These are phyloP conservation scores for Saccharomyces pastorianus DNA, from an alignment of 1,139 yeast species.

Conservation along the genomic window DNA sequence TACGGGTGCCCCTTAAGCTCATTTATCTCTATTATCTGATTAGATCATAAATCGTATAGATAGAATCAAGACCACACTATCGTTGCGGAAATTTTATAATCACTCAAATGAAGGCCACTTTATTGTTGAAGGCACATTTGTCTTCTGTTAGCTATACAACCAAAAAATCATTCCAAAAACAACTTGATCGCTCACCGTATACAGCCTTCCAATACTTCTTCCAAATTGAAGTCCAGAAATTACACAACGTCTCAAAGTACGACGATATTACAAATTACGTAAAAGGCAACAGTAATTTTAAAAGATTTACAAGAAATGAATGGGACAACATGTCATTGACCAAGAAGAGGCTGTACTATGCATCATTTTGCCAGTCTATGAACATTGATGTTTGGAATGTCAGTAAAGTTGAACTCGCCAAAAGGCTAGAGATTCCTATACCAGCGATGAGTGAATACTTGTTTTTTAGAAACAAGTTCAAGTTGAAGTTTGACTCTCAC, in stretches of 20 bases:
- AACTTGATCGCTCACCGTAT: slow-evolving; percentile 11
- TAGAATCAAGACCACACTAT: not conserved
- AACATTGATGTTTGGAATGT: slow-evolving; percentile 10
- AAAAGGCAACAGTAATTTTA: slow-evolving; percentile 13
- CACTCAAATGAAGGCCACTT: not conserved
- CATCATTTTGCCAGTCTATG: slow-evolving; percentile 17
- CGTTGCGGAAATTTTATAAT: not conserved
- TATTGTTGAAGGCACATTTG: not conserved
- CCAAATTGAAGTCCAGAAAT: slow-evolving; percentile 12
- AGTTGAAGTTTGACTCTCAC: slow-evolving; percentile 12
- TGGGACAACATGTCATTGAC: slow-evolving; percentile 21
- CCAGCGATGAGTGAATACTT: slow-evolving; percentile 22
- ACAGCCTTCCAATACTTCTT: slow-evolving; percentile 22
- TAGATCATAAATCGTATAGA: not conserved
- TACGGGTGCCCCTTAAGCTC: not conserved
- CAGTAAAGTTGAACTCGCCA: slow-evolving; percentile 18
- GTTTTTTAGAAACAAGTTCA: slow-evolving; percentile 19
- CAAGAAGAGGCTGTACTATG: slow-evolving; percentile 18
- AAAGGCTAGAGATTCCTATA: slow-evolving; percentile 16
- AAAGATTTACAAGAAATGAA: slow-evolving; percentile 15
- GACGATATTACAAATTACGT: slow-evolving; percentile 6
- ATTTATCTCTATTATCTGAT: not conserved
- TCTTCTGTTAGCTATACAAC: not conserved
- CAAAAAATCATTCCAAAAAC: slow-evolving; percentile 15
- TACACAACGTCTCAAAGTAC: slow-evolving; percentile 1